A percentile compares a stretch with the other conserved stretches of the same genome.
phyloP scores from a whole-genome alignment of 495 filamentous ascomycete species.

The Penicillium canescens region DNA sequence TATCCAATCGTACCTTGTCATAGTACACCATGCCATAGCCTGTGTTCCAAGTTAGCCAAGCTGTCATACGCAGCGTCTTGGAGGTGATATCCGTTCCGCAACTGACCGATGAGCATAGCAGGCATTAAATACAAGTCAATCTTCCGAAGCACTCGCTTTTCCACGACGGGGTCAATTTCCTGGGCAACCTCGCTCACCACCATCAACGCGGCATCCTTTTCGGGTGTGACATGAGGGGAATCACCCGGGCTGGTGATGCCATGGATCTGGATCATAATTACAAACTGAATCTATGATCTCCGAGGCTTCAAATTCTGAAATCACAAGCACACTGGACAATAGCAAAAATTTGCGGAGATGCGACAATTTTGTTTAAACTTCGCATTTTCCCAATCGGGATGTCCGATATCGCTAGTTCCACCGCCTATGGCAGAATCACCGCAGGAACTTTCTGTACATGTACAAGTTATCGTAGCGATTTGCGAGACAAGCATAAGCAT shows the following conservation, averaged over 20 bases:
- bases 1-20: conserved; percentile 56
- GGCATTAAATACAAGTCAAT: conserved; percentile 73
- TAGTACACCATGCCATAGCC: conserved; percentile 75
- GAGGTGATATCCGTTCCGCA: background rate
- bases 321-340: background rate
- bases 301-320: background rate
- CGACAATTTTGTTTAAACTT: conserved; percentile 17
- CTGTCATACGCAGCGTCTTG: background rate
- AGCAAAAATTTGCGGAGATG: background rate
- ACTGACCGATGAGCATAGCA: conserved; percentile 63
- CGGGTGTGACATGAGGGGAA: conserved; percentile 16
- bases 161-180: conserved; percentile 52
- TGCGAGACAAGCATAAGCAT: too few relatives aligned
- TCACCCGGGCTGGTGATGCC: conserved; percentile 12
- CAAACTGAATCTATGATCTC: too few relatives aligned
- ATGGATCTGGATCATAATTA: conserved; percentile 24
- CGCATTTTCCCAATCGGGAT: conserved; percentile 15
- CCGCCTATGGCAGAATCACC: conserved; percentile 10
- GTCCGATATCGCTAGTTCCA: conserved; percentile 19
- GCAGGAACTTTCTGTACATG: background rate
- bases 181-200: conserved; percentile 53
- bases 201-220: conserved; percentile 47
- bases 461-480: too few relatives aligned
- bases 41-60: conserved; percentile 8
- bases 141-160: conserved; percentile 62